Base-by-base conservation (phyloP, 2,329 filamentous ascomycete genomes). In the Beauveria pseudobassiana region DNA sequence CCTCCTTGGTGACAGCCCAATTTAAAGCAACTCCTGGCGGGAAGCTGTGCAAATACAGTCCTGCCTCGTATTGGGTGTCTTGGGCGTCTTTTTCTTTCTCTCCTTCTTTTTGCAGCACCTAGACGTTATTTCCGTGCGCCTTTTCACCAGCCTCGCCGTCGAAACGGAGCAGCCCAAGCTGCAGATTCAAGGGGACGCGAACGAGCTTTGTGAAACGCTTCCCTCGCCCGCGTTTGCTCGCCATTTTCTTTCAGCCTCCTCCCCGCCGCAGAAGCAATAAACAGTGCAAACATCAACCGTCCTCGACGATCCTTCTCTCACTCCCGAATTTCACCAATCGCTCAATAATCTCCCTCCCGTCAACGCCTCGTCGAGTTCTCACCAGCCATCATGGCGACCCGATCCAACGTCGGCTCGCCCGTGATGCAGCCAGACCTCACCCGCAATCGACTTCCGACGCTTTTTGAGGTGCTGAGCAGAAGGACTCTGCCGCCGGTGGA, bases 401-500 rank as follows among this genome's bases (percentile, higher is more conserved):
- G 61, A 43, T 62, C 65, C 40, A 65, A 65, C 26, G 66, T 69
- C 64, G 67, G 72, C 61, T 76, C 77, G 61, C 78, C 82, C 55
- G 84, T 84, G 50, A 82, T 82, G 52, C 75, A 80, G 65, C 83
- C 84, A 52, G 85, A 88, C 67, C 72, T 84, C 65, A 76, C 77
- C 67, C 87, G 95, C 70, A 96, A 96, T 73, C 85, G 95, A 66
- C 84, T 99, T 63, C 95, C 95, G 52, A 97, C 92, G 1, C 85
- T 99, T 57, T 97, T 96, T 73, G 96, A 99, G 77, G 95, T 99
- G 61, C 80, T 99, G 64, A 96, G 91, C 73, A 87, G 96, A 67
- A 87, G 92, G 66, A 99, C 95, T n/a, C 82, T 96, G 22, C 91
- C 96, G 54, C 95, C 95, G 0, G 93, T 99, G 62, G 96, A 99